These are phyloP conservation scores for Cryptosporidium ryanae DNA, from an alignment of 169 alveolate genomes.

Conservation along the genomic window DNA sequence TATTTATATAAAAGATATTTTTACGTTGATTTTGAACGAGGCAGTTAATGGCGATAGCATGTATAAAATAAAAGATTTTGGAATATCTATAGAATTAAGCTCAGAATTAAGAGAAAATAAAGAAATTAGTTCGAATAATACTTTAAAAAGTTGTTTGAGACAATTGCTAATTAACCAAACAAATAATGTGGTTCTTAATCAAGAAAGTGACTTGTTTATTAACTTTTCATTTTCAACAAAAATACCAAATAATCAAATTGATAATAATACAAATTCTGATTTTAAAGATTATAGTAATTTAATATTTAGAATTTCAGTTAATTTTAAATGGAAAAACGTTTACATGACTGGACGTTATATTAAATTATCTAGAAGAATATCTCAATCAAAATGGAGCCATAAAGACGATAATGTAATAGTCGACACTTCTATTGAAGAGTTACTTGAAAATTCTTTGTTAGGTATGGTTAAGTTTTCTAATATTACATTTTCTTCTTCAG, in stretches of 20 bases:
- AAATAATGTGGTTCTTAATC: constrained; percentile 2
- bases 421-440: constrained; percentile 77
- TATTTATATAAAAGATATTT: constrained; percentile 6
- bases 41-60: constrained; percentile 6
- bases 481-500: constrained; percentile 81
- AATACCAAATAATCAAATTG: background rate
- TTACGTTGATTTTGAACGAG: background rate
- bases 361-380: constrained; percentile 85
- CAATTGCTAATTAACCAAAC: constrained; percentile 19
- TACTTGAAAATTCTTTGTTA: constrained; percentile 75
- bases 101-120: constrained; percentile 14
- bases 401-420: constrained; percentile 75
- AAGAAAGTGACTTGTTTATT: constrained; percentile 37
- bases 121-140: background rate
- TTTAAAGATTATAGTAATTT: background rate
- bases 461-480: constrained; percentile 30
- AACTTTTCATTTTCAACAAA: constrained; percentile 24
- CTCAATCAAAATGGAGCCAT: constrained; percentile 85
- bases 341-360: constrained; percentile 81
- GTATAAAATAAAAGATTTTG: constrained; percentile 14
- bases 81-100: constrained; percentile 58
- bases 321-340: constrained; percentile 40
- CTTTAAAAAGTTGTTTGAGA: constrained; percentile 36
- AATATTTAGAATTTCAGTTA: background rate
- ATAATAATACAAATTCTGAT: background rate